These are phyloP conservation scores for Termitomyces sp. DNA, from an alignment of 768 basidiomycete genomes.

Conservation along the genomic window DNA sequence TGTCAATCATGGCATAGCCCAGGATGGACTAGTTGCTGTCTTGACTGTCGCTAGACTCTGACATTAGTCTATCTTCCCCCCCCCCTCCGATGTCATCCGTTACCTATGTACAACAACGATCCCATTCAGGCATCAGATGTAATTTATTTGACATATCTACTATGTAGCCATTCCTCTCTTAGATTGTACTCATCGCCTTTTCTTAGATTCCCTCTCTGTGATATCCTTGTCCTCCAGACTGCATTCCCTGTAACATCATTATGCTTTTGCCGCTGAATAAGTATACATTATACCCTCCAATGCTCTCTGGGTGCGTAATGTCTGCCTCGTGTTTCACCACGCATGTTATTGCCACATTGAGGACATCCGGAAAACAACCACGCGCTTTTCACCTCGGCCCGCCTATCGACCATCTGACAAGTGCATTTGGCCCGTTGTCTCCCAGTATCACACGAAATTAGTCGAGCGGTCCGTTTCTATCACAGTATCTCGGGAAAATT, in stretches of 20 bases:
- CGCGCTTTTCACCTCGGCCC: background rate
- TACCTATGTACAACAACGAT: background rate
- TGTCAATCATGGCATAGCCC: constrained; percentile 74
- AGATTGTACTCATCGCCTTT: constrained; percentile 1
- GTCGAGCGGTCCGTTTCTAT: constrained; percentile 5
- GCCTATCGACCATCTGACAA: constrained; percentile 4
- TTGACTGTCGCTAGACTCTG: constrained; percentile 45
- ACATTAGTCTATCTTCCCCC: background rate
- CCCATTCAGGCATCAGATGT: background rate
- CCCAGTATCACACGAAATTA: background rate
- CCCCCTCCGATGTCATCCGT: background rate
- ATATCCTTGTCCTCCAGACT: background rate
- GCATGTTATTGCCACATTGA: background rate
- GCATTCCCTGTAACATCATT: background rate
- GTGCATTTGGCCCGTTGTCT: background rate
- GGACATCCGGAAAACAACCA: background rate
- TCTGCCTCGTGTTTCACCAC: background rate
- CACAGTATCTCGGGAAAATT: constrained; percentile 1
- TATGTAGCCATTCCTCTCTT: background rate
- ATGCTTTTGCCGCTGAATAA: background rate
- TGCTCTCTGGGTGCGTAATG: background rate
- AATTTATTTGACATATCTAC: constrained; percentile 7
- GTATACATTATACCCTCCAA: background rate
- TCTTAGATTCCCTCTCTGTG: background rate
- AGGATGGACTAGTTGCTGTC: constrained; percentile 79